Base-by-base conservation (phyloP, 2,329 filamentous ascomycete species). In the Venturia oleaginea region DNA sequence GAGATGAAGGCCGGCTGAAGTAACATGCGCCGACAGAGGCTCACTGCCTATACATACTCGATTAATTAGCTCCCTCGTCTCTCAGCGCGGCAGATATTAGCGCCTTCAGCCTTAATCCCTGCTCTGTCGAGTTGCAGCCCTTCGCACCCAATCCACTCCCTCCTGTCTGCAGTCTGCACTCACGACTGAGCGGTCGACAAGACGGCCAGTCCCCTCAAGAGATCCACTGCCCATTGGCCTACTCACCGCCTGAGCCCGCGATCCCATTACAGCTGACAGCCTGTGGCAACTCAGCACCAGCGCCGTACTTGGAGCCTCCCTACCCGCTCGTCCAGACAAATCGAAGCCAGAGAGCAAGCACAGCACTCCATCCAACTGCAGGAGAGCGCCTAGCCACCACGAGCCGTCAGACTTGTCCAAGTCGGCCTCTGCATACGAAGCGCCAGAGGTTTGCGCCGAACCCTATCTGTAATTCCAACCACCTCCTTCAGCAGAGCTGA, bases 31-130 rank as follows among this genome's bases (percentile, higher is more conserved):
- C 48, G 24, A 51, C 22, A 27, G 46, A 5, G 46, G 22, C 46
- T 51, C n/a, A 24, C 8, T 48, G 2, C 43, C 43, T 22, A 7
- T 30, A 54, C 13, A 54, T 54, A 17, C 6, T 34, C 42, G 27
- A n/a, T 55, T 57, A 30, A 30, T 59, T 38, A 27, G 27, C 19
- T 40, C 37, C 34, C 59, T 60, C 59, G 32, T 60, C 59, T 40
- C 59, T 32, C 59, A 27, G 37, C 59, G 59, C 59, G 59, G 34
- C 34, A 60, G 40, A 60, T 27, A 43, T 60, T 60, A 43, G 59
- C 59, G 59, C 59, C 59, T 43, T 27, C 37, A 42, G 40, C 40
- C 40, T 60, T 40, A 11, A 60, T 60, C 59, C 59, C 17, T 60
- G 59, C 59, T 13, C 59, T 15, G 11, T 43, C 59, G 13, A 24